Base-by-base conservation (phyloP, 1,284 basidiomycete species). In the Crucibulum parvulum region DNA sequence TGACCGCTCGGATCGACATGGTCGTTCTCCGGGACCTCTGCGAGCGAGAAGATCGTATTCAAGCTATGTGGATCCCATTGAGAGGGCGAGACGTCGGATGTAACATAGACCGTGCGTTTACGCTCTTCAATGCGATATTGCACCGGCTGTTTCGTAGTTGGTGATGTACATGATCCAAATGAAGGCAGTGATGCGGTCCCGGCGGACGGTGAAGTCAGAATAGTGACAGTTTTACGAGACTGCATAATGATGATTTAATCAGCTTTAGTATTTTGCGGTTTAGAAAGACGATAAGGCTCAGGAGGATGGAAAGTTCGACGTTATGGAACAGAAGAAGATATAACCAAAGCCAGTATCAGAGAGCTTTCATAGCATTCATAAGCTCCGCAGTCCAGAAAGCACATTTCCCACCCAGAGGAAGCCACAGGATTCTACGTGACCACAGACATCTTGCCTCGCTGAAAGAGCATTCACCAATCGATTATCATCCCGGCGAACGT, bases 71-170 rank as follows among this genome's bases (percentile, higher is more conserved):
- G 61, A 56, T 78, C 75, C 78, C 77, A 81, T 56, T 81, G 72
- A 31, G 75, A 71, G 3, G 78, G 79, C 24, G 75, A 72, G 24
- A 73, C 67, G 59, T 79, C 77, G n/a, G 79, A 78, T n/a, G 78
- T 75, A 10, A 83, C 74, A 62, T 79, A 82, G 53, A 83, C 69
- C 4, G 81, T 83, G 41, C 80, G 72, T 53, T 76, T 76, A 24
- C 78, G 75, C 62, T 83, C 81, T 62, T 83, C 80, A 48, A 83
- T 78, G 48, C 78, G 77, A 66, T 81, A 81, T 58, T 74, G 75
- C 34, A 79, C 69, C 1, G 78, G 72, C 46, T 63, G 62, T 56
- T 71, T 73, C 8, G 68, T 66, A 13, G 66, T 69, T 5, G 73
- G 72, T n/a, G 75, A 75, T 8, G 67, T 53, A 31, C 65, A 63